Evolutionary conservation across 129 eudicot genomes (phyloP).

Genomic region (Lonicera japonica): DNA sequence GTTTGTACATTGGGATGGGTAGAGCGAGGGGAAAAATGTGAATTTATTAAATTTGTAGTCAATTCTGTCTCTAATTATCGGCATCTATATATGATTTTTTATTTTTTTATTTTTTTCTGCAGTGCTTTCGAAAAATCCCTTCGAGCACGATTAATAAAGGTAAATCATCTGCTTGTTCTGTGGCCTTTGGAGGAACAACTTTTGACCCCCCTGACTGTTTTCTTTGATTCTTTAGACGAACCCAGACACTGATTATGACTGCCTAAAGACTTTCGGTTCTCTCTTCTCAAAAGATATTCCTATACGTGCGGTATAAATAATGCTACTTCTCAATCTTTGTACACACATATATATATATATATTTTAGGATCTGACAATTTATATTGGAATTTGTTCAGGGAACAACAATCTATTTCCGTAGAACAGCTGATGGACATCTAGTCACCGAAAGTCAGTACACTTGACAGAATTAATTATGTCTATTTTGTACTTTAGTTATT

Average conservation of each 20-base stretch:
- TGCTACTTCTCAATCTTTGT: not conserved
- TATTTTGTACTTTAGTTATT: too few relatives aligned
- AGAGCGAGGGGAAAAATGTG: too few relatives aligned
- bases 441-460: conserved; percentile 75
- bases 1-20: too few relatives aligned
- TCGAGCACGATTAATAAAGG: conserved; percentile 78
- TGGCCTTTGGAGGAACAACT: not conserved
- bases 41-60: too few relatives aligned
- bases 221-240: conserved; percentile 44
- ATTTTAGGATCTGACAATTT: not conserved
- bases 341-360: not conserved
- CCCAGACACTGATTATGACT: conserved; percentile 76
- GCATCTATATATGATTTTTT: conserved; percentile 8
- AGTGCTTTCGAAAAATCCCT: conserved; percentile 98
- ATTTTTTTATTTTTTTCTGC: too few relatives aligned
- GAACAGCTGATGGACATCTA: conserved; percentile 82
- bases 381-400: conserved; percentile 48
- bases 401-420: conserved; percentile 72
- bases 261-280: conserved; percentile 61
- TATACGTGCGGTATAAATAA: conserved; percentile 46
- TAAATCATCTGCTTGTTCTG: conserved; percentile 19
- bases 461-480: not conserved
- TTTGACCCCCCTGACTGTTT: not conserved
- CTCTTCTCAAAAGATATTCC: conserved; percentile 71
- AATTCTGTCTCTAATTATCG: not conserved